phyloP scores from a whole-genome alignment of 2,329 filamentous ascomycete genomes.

The Arthrobotrys sphaeroides region DNA sequence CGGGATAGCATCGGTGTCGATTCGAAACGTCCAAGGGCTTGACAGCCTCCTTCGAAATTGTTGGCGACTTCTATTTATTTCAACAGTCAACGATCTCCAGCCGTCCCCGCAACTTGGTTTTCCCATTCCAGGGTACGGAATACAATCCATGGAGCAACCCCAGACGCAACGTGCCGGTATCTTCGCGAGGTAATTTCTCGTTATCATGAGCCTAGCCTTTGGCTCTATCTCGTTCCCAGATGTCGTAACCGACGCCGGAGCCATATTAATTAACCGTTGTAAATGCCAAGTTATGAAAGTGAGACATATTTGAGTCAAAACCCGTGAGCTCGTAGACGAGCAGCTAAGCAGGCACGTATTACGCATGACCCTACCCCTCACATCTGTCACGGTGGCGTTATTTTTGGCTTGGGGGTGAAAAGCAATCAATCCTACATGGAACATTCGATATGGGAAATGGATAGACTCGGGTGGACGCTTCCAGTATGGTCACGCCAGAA shows the following conservation, averaged over 20 bases:
- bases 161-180: background rate
- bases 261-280: slow-evolving; percentile 24
- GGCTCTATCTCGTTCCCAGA: background rate
- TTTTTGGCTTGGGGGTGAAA: slow-evolving; percentile 21
- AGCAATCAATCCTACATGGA: slow-evolving; percentile 15
- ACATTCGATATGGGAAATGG: slow-evolving; percentile 2
- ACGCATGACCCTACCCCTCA: slow-evolving; percentile 43
- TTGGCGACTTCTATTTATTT: no score
- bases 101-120: background rate
- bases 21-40: background rate
- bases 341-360: slow-evolving; percentile 13
- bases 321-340: slow-evolving; percentile 17
- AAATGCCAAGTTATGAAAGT: slow-evolving; percentile 34
- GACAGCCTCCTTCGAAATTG: background rate
- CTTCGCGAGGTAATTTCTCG: slow-evolving; percentile 2
- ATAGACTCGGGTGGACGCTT: slow-evolving; percentile 13
- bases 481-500: slow-evolving; percentile 37
- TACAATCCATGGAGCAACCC: background rate
- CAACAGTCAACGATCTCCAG: background rate
- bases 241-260: slow-evolving; percentile 7
- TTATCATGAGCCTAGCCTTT: background rate
- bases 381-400: slow-evolving; percentile 51
- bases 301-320: slow-evolving; percentile 54
- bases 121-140: background rate
- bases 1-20: background rate